phyloP scores from a whole-genome alignment of 1,284 basidiomycete genomes.

The Fomitopsis schrenkii region DNA sequence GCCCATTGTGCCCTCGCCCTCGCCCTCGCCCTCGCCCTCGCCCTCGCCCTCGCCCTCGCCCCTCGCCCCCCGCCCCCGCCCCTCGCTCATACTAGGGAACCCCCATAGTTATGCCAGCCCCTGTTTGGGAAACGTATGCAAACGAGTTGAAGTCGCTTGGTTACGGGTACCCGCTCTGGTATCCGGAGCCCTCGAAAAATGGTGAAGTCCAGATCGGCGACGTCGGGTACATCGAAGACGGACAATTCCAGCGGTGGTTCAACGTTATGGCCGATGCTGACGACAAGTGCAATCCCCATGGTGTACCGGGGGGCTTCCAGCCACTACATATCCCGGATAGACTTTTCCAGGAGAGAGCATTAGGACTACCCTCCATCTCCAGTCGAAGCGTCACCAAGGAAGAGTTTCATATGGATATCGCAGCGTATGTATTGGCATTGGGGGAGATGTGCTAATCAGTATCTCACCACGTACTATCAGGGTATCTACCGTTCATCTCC shows the following conservation, averaged over 20 bases:
- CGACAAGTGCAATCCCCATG: too few relatives aligned
- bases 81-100: neutral
- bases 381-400: too few relatives aligned
- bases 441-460: too few relatives aligned
- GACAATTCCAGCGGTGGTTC: slow-evolving; percentile 25
- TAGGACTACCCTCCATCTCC: too few relatives aligned
- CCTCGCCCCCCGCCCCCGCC: neutral
- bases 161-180: slow-evolving; percentile 19
- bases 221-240: slow-evolving; percentile 23
- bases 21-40: neutral
- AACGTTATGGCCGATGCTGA: slow-evolving; percentile 12
- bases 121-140: slow-evolving; percentile 13
- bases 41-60: too few relatives aligned
- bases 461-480: too few relatives aligned
- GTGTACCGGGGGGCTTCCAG: too few relatives aligned
- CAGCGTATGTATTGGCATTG: too few relatives aligned
- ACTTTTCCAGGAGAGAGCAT: too few relatives aligned
- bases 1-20: neutral
- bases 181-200: slow-evolving; percentile 11
- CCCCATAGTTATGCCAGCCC: neutral
- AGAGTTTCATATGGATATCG: too few relatives aligned
- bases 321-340: too few relatives aligned
- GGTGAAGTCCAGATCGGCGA: slow-evolving; percentile 23
- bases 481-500: too few relatives aligned
- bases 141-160: slow-evolving; percentile 10